Evolutionary conservation across 805 yeast species (phyloP).

Genomic region (Myxozyma melibiosi): DNA sequence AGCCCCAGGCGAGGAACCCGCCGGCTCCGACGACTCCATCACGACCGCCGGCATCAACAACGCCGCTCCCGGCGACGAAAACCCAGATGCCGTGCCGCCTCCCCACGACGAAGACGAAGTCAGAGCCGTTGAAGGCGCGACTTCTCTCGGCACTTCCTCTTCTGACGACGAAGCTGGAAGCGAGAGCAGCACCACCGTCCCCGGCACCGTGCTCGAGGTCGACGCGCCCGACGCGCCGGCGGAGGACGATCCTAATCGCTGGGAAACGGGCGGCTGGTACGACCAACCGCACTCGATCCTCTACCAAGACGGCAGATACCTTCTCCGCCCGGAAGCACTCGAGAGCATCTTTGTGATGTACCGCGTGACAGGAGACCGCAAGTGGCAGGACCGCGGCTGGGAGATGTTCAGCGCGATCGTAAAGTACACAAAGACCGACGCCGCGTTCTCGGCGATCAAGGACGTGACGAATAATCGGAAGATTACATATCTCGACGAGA

Average conservation of each 20-base stretch:
- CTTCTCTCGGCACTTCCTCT: neutral
- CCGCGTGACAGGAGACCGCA: slow-evolving; percentile 60
- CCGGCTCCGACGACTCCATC: slow-evolving; percentile 5
- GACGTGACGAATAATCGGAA: slow-evolving; percentile 45
- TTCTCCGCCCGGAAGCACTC: slow-evolving; percentile 63
- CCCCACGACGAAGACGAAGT: slow-evolving; percentile 12
- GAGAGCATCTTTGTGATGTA: slow-evolving; percentile 63
- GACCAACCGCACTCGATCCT: slow-evolving; percentile 31
- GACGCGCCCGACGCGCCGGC: slow-evolving; percentile 8
- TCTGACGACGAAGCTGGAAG: neutral
- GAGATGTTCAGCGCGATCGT: slow-evolving; percentile 48
- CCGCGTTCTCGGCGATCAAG: slow-evolving; percentile 45
- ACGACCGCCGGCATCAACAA: slow-evolving; percentile 1
- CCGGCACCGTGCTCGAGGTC: neutral
- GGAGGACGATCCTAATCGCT: slow-evolving; percentile 7
- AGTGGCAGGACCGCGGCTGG: slow-evolving; percentile 61
- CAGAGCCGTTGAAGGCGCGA: neutral
- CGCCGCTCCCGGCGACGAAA: slow-evolving; percentile 11
- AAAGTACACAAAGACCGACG: slow-evolving; percentile 41
- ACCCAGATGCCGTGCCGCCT: slow-evolving; percentile 9
- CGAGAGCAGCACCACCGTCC: neutral
- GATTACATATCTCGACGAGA: slow-evolving; percentile 37
- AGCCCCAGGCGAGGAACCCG: too few relatives aligned
- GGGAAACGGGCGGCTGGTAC: slow-evolving; percentile 32
- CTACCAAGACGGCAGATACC: slow-evolving; percentile 40